Conservation (phyloP, 441 rosid genomes). For the Gossypium armourianum region DNA sequence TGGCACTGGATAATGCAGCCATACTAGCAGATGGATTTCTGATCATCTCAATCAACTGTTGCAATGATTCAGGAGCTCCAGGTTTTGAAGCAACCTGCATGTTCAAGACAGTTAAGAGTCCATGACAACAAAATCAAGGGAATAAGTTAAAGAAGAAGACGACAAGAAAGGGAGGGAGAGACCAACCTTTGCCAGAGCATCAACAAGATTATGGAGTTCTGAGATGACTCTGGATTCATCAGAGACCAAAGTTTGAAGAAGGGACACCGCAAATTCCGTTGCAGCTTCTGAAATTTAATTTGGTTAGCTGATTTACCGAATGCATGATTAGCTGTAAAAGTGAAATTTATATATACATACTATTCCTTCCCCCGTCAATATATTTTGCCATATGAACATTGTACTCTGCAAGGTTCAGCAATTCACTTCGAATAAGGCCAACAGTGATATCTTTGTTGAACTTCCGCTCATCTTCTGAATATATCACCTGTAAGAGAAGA, state of each 20-base stretch:
- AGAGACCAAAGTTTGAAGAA: constrained; percentile 62
- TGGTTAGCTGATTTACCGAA: constrained; percentile 20
- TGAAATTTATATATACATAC: constrained; percentile 34
- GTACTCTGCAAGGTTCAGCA: constrained; percentile 90
- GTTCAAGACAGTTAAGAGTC: constrained; percentile 11
- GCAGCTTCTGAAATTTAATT: constrained; percentile 61
- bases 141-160: background rate
- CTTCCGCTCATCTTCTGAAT: constrained; percentile 86
- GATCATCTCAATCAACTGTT: constrained; percentile 67
- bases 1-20: constrained; percentile 29
- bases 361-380: constrained; percentile 89
- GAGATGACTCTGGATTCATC: constrained; percentile 82
- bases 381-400: constrained; percentile 88
- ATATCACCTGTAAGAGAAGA: constrained; percentile 53
- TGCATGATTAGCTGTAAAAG: constrained; percentile 6
- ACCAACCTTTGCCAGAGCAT: constrained; percentile 76
- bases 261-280: constrained; percentile 70
- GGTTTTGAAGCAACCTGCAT: constrained; percentile 70
- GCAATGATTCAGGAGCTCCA: constrained; percentile 72
- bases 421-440: constrained; percentile 71
- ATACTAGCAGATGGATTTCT: constrained; percentile 52
- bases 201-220: constrained; percentile 87
- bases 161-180: background rate
- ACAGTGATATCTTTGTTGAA: constrained; percentile 80
- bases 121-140: background rate